Conservation (phyloP, 2,329 filamentous ascomycete genomes). For the Fusarium sp. region DNA sequence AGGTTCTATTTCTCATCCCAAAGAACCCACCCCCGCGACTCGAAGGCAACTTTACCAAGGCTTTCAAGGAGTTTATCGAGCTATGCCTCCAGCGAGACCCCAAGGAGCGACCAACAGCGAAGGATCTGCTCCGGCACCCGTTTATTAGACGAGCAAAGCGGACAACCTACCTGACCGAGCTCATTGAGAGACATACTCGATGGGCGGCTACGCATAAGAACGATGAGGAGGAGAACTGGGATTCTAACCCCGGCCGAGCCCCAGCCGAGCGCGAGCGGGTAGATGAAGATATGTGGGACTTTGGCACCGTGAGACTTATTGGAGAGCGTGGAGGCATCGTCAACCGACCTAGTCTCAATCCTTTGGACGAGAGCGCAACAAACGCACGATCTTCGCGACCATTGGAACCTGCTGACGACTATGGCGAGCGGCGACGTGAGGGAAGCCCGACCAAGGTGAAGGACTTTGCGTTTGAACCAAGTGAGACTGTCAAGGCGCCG, state of each 20-base stretch:
- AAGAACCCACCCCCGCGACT: slow-evolving; percentile 90
- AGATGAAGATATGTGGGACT: slow-evolving; percentile 96
- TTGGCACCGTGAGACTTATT: slow-evolving; percentile 91
- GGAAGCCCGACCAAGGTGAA: slow-evolving; percentile 63
- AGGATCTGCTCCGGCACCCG: slow-evolving; percentile 86
- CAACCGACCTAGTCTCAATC: slow-evolving; percentile 68
- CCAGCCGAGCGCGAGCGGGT: slow-evolving; percentile 65
- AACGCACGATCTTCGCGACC: slow-evolving; percentile 75
- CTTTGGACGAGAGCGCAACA: slow-evolving; percentile 83
- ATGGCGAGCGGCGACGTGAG: slow-evolving; percentile 63
- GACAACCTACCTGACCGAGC: slow-evolving; percentile 94
- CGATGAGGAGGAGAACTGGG: slow-evolving; percentile 70
- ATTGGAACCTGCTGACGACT: slow-evolving; percentile 60
- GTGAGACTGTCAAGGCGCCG: slow-evolving; percentile 67
- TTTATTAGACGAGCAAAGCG: slow-evolving; percentile 94
- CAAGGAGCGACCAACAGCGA: slow-evolving; percentile 85
- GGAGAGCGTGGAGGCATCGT: slow-evolving; percentile 70
- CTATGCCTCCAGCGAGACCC: slow-evolving; percentile 90
- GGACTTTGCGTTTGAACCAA: slow-evolving; percentile 56
- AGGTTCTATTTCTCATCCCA: slow-evolving; percentile 94
- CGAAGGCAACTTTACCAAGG: slow-evolving; percentile 82
- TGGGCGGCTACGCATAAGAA: slow-evolving; percentile 87
- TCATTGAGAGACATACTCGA: slow-evolving; percentile 89
- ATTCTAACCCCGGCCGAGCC: slow-evolving; percentile 65
- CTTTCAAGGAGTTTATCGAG: slow-evolving; percentile 87